These are phyloP conservation scores for Fusarium nisikadoi DNA, from an alignment of 2,329 filamentous ascomycete species.

Conservation along the genomic window DNA sequence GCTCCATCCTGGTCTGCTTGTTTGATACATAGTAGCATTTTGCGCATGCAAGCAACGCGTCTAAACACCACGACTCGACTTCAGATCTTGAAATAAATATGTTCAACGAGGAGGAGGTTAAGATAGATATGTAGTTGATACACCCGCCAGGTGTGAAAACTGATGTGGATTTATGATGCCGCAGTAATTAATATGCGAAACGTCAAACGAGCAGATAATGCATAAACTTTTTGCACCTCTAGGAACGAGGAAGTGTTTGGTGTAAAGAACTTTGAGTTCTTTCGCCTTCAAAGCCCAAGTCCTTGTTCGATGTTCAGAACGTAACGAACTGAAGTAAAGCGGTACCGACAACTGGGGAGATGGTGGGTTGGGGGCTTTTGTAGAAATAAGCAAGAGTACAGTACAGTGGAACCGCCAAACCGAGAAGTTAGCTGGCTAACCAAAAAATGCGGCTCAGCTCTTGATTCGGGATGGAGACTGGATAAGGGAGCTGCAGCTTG, in stretches of 20 bases:
- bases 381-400: constrained; percentile 28
- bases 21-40: constrained; percentile 46
- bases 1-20: constrained; percentile 36
- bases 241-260: not conserved
- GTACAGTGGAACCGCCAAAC: constrained; percentile 13
- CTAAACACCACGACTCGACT: constrained; percentile 11
- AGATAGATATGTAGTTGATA: not conserved
- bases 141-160: not conserved
- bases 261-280: not conserved
- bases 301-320: constrained; percentile 18
- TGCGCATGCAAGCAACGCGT: constrained; percentile 31
- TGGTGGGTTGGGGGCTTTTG: constrained; percentile 44
- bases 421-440: constrained; percentile 22
- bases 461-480: constrained; percentile 21
- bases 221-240: not conserved
- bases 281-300: constrained; percentile 7
- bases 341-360: constrained; percentile 20
- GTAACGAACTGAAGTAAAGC: constrained; percentile 24
- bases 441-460: constrained; percentile 43
- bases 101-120: not conserved
- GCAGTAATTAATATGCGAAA: not conserved
- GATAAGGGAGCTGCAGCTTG: constrained; percentile 29
- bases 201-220: not conserved
- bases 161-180: not conserved
- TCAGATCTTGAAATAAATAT: not conserved